Percentiles rank a stretch among this genome's conserved stretches.
phyloP scores from a whole-genome alignment of 1,284 basidiomycete species.

The Hypsizygus ulmarius region DNA sequence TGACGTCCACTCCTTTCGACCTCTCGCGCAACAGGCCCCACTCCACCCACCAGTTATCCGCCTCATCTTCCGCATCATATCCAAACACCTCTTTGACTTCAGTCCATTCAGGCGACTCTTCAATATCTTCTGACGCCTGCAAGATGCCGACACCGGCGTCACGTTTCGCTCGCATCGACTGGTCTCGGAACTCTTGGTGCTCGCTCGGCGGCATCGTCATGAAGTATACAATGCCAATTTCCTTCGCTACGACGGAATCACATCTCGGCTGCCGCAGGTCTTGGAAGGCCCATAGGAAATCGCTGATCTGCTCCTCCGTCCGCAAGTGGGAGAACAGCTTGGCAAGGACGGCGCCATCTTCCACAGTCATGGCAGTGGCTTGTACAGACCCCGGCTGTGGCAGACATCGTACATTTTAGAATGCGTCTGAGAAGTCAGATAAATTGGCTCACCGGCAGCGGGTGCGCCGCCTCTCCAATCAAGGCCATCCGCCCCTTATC shows the following conservation, averaged over 20 bases:
- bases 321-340: conserved; percentile 55
- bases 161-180: conserved; percentile 37
- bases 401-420: neutral
- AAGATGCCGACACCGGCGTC: conserved; percentile 36
- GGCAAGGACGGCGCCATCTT: conserved; percentile 57
- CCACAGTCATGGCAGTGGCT: conserved; percentile 46
- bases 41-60: conserved; percentile 22
- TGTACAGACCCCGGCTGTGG: conserved; percentile 55
- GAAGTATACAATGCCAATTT: conserved; percentile 37
- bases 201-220: conserved; percentile 39
- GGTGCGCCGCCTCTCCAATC: conserved; percentile 53
- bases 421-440: neutral
- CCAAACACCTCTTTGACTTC: conserved; percentile 34
- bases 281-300: conserved; percentile 50
- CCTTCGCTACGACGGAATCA: conserved; percentile 33
- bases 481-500: conserved; percentile 38
- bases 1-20: conserved; percentile 13
- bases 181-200: conserved; percentile 41
- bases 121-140: conserved; percentile 19
- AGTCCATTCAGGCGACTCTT: conserved; percentile 34
- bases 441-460: conserved; percentile 42
- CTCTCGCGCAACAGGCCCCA: conserved; percentile 19
- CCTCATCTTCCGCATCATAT: conserved; percentile 22
- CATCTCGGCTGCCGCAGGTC: conserved; percentile 47
- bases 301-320: conserved; percentile 46